These are phyloP conservation scores for Leishmania lainsoni DNA, from an alignment of 208 protist genomes.

Conservation along the genomic window DNA sequence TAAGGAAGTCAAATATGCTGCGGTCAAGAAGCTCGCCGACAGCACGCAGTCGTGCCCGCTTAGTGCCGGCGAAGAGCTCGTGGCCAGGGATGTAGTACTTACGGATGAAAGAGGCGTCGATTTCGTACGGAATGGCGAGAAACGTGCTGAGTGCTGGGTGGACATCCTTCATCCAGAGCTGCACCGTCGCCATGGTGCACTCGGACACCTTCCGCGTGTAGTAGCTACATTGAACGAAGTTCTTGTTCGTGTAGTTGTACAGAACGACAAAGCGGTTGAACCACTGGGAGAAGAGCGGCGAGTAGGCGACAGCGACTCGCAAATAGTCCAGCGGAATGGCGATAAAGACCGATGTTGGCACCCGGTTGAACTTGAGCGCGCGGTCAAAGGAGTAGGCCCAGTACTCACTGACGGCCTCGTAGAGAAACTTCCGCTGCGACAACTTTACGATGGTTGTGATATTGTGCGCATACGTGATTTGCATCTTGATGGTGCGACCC, in stretches of 20 bases:
- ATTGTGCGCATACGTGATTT: conserved; percentile 72
- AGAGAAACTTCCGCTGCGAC: conserved; percentile 80
- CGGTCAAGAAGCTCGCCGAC: conserved; percentile 77
- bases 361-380: conserved; percentile 61
- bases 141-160: conserved; percentile 70
- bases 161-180: conserved; percentile 90
- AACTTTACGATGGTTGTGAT: conserved; percentile 83
- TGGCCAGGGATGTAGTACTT: conserved; percentile 81
- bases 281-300: conserved; percentile 80
- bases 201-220: conserved; percentile 17
- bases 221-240: conserved; percentile 62
- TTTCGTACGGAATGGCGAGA: conserved; percentile 68
- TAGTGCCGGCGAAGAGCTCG: conserved; percentile 49
- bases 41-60: conserved; percentile 55
- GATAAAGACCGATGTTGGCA: conserved; percentile 67
- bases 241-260: conserved; percentile 63
- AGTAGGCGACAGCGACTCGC: conserved; percentile 64
- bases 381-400: conserved; percentile 71
- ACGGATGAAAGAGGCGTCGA: conserved; percentile 49
- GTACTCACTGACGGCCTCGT: conserved; percentile 79
- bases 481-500: conserved; percentile 84
- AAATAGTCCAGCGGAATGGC: conserved; percentile 76
- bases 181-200: conserved; percentile 69
- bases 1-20: conserved; percentile 87
- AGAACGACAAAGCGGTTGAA: conserved; percentile 64